Evolutionary conservation across 768 basidiomycete species (phyloP).

Genomic region (Candolleomyces aberdarensis): DNA sequence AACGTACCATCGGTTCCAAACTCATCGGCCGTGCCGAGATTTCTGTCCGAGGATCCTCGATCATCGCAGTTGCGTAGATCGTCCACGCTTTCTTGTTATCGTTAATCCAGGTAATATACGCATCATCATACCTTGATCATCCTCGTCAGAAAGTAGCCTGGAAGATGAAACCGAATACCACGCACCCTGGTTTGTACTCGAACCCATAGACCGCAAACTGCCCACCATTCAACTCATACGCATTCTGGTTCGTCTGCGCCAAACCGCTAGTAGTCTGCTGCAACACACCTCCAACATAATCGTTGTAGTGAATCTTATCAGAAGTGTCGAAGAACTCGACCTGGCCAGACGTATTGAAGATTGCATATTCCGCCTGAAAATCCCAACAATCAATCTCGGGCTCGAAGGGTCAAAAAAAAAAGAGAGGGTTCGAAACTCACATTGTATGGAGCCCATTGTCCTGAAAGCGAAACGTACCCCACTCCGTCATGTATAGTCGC

Average conservation of each 20-base stretch:
- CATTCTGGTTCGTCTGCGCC: conserved; percentile 55
- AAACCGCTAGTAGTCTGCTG: conserved; percentile 75
- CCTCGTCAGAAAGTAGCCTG: neutral
- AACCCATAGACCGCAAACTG: conserved; percentile 38
- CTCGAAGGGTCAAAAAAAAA: conserved; percentile 19
- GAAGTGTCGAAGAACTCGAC: conserved; percentile 39
- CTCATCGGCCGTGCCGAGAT: conserved; percentile 55
- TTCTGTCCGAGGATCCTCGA: conserved; percentile 43
- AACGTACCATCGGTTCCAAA: conserved; percentile 64
- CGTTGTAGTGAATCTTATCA: conserved; percentile 43
- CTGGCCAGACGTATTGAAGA: conserved; percentile 44
- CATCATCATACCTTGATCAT: conserved; percentile 42
- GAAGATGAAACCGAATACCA: neutral
- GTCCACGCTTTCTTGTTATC: conserved; percentile 57
- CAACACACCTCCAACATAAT: conserved; percentile 53
- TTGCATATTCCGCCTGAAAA: conserved; percentile 43
- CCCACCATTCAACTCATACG: conserved; percentile 47
- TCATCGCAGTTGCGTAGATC: conserved; percentile 46
- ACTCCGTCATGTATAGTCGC: conserved; percentile 35
- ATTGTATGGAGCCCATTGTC: conserved; percentile 58
- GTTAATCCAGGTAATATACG: conserved; percentile 71
- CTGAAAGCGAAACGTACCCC: conserved; percentile 45
- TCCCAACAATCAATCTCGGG: conserved; percentile 3
- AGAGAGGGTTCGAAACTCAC: conserved; percentile 29
- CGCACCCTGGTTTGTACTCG: conserved; percentile 49